A percentile compares a stretch with the other conserved stretches of the same genome.
phyloP scores from a whole-genome alignment of 129 eudicot genomes.

The Centrapalus pauciflorus region DNA sequence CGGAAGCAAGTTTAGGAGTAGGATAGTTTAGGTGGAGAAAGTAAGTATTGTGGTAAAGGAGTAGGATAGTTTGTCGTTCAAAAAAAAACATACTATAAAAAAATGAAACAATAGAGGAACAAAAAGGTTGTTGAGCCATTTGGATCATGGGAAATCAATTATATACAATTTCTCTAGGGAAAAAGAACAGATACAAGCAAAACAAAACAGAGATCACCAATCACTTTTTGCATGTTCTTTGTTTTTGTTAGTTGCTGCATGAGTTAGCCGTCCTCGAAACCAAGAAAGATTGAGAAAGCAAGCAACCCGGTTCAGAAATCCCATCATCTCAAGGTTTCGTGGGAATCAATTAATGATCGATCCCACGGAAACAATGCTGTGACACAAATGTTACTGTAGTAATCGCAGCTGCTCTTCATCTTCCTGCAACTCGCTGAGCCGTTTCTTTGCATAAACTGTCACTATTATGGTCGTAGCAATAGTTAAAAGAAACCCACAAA shows the following conservation, averaged over 20 bases:
- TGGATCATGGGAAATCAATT: slow-evolving; percentile 4
- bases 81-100: neutral
- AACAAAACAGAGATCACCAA: neutral
- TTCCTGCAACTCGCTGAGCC: slow-evolving; percentile 49
- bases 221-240: neutral
- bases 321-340: neutral
- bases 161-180: slow-evolving; percentile 12
- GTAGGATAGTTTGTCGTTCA: no score
- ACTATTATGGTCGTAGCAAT: slow-evolving; percentile 44
- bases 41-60: no score
- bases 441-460: slow-evolving; percentile 45
- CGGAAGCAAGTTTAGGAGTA: no score
- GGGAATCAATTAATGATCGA: neutral
- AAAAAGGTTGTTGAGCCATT: neutral
- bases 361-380: no score
- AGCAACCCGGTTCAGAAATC: neutral
- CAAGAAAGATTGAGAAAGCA: neutral
- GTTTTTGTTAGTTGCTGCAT: slow-evolving; percentile 10
- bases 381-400: slow-evolving; percentile 26
- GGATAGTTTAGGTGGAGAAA: no score
- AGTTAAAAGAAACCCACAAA: slow-evolving; percentile 40
- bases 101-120: neutral
- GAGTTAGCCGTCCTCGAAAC: neutral
- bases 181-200: neutral
- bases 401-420: slow-evolving; percentile 38